Percentiles rank a stretch among this genome's conserved stretches.
Conservation (phyloP, 169 alveolate species). For the Eimeria necatrix region DNA sequence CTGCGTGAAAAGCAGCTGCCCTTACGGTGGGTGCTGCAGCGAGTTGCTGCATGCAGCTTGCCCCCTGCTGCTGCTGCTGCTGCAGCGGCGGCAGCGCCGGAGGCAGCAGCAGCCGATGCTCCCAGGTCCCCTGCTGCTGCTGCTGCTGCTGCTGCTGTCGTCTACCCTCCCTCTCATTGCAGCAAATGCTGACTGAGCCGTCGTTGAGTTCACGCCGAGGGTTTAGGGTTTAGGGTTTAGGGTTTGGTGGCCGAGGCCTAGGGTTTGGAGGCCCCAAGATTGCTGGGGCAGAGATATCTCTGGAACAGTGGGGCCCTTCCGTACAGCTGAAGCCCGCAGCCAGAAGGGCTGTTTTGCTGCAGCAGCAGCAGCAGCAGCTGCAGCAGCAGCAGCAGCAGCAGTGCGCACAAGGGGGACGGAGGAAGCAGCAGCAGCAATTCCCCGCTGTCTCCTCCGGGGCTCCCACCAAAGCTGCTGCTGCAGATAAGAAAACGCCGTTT, state of each 20-base stretch:
- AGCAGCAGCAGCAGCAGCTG: too few species aligned
- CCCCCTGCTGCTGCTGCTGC: constrained; percentile 39
- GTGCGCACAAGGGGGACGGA: too few species aligned
- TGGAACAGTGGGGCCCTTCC: too few species aligned
- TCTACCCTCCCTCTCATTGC: constrained; percentile 12
- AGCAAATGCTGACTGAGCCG: background rate
- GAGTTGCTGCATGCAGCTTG: background rate
- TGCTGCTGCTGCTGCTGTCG: constrained; percentile 7
- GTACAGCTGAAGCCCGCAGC: too few species aligned
- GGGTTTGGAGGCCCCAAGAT: constrained; percentile 12
- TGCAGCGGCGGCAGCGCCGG: constrained; percentile 33
- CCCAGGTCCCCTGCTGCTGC: background rate
- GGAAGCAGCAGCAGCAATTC: too few species aligned
- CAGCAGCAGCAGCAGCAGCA: too few species aligned
- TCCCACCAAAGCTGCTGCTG: background rate
- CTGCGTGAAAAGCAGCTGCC: constrained; percentile 12
- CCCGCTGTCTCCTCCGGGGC: too few species aligned
- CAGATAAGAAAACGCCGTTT: background rate
- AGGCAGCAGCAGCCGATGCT: background rate
- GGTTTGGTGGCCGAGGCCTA: constrained; percentile 10
- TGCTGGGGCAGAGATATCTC: too few species aligned
- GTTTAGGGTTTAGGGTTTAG: background rate
- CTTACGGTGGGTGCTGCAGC: background rate
- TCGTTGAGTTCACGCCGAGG: background rate
- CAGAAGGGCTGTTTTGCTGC: too few species aligned